These are phyloP conservation scores for Phoenix roebelenii DNA, from an alignment of 176 grass and related monocot genomes.

Conservation along the genomic window DNA sequence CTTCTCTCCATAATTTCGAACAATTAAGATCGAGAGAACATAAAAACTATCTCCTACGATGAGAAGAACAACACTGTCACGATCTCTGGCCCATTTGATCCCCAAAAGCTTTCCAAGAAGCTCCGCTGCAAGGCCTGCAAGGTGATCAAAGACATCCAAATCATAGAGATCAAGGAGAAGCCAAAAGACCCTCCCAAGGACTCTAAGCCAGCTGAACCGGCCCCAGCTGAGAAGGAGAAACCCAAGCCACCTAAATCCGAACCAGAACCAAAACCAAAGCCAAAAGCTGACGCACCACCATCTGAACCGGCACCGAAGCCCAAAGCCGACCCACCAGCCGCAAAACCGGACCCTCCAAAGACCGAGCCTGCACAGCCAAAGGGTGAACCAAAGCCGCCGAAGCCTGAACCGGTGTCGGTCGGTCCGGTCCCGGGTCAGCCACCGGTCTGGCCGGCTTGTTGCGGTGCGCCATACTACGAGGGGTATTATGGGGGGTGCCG, in stretches of 20 bases:
- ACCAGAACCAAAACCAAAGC: too few species aligned
- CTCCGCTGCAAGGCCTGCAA: conserved; percentile 52
- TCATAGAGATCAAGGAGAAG: conserved; percentile 28
- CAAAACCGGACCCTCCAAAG: conserved; percentile 6
- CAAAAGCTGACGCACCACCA: too few species aligned
- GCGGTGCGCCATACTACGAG: conserved; percentile 24
- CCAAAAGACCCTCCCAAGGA: conserved; percentile 23
- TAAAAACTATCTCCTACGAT: conserved; percentile 48
- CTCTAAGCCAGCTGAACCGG: too few species aligned
- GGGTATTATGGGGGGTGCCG: conserved; percentile 17
- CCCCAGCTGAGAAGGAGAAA: too few species aligned
- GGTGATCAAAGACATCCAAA: conserved; percentile 60
- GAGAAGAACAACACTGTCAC: conserved; percentile 40
- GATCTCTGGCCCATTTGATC: conserved; percentile 51
- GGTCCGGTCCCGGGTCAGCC: conserved; percentile 9
- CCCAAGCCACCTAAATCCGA: too few species aligned
- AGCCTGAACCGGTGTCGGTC: background rate
- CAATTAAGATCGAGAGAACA: conserved; percentile 35
- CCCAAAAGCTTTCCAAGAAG: conserved; percentile 36
- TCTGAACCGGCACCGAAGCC: too few species aligned
- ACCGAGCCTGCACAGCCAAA: conserved; percentile 5
- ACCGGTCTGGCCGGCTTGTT: conserved; percentile 19
- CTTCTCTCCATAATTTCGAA: too few species aligned
- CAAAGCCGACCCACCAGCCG: too few species aligned
- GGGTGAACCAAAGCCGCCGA: background rate